A percentile compares a stretch with the other conserved stretches of the same genome.
These are phyloP conservation scores for Chalciporus piperatus DNA, from an alignment of 768 basidiomycete species.

Conservation along the genomic window DNA sequence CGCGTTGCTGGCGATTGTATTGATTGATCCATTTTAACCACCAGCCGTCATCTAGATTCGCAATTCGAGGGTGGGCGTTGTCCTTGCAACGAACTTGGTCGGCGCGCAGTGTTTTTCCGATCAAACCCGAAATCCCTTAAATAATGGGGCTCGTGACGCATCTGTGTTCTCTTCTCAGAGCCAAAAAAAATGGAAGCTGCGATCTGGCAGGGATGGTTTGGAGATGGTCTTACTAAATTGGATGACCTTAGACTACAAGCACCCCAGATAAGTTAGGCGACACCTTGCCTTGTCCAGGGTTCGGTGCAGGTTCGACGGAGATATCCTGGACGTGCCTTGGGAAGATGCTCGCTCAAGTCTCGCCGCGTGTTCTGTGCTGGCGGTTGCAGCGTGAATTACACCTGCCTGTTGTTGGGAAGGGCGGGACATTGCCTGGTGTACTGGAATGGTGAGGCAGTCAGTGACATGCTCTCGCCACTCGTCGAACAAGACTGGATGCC, in stretches of 20 bases:
- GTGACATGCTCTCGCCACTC: neutral
- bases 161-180: constrained; percentile 25
- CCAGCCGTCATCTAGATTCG: constrained; percentile 19
- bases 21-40: constrained; percentile 17
- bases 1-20: constrained; percentile 18
- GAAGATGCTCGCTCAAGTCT: neutral
- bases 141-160: constrained; percentile 9
- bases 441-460: neutral
- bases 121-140: constrained; percentile 5
- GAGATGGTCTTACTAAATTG: constrained; percentile 22
- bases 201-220: neutral
- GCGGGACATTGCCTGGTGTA: neutral
- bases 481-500: neutral
- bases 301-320: constrained; percentile 15
- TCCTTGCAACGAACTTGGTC: constrained; percentile 22
- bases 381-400: neutral
- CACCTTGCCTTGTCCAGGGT: constrained; percentile 6
- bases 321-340: constrained; percentile 4
- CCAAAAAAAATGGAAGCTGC: constrained; percentile 30
- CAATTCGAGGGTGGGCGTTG: constrained; percentile 7
- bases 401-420: neutral
- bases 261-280: constrained; percentile 17
- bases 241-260: constrained; percentile 5
- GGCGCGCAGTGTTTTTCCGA: constrained; percentile 1
- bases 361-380: neutral